Conservation (phyloP, 1,284 basidiomycete species). For the Vanrija humicola region DNA sequence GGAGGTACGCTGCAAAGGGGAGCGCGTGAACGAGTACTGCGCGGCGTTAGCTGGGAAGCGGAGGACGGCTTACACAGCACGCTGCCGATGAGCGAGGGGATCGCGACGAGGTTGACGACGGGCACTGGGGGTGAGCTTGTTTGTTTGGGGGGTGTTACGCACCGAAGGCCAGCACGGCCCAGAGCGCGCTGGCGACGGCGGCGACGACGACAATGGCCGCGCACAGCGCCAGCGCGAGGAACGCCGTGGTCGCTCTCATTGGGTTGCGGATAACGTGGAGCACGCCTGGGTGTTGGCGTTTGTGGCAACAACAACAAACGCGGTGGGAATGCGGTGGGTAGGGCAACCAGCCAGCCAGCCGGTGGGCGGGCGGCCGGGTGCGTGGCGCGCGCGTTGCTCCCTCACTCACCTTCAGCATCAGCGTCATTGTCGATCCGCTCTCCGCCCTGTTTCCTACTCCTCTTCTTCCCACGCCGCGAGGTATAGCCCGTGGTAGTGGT, state of each 20-base stretch:
- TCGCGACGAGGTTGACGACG: conserved; percentile 17
- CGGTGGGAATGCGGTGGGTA: too few relatives aligned
- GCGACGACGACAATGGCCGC: conserved; percentile 10
- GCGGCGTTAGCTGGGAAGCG: not conserved
- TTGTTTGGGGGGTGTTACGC: not conserved
- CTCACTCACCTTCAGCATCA: too few relatives aligned
- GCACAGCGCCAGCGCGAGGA: conserved; percentile 14
- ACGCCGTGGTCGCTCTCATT: conserved; percentile 3
- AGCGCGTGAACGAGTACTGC: conserved; percentile 26
- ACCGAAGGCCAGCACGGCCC: conserved; percentile 13
- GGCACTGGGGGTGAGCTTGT: conserved; percentile 10
- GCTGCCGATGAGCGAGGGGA: conserved; percentile 16
- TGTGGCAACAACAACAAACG: too few relatives aligned
- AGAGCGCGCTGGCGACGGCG: conserved; percentile 7
- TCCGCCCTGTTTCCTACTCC: too few relatives aligned
- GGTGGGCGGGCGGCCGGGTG: too few relatives aligned
- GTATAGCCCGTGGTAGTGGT: too few relatives aligned
- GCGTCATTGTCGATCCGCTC: too few relatives aligned
- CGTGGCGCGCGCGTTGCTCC: too few relatives aligned
- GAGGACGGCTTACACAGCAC: conserved; percentile 7
- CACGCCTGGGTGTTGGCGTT: too few relatives aligned
- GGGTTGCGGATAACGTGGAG: not conserved
- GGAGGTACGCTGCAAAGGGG: conserved; percentile 24
- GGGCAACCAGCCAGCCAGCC: too few relatives aligned
- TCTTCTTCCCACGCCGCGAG: too few relatives aligned